Evolutionary conservation across 768 basidiomycete genomes (phyloP), one percentile per base, ranked within the genome.

Genomic region (Collybiopsis luxurians): DNA sequence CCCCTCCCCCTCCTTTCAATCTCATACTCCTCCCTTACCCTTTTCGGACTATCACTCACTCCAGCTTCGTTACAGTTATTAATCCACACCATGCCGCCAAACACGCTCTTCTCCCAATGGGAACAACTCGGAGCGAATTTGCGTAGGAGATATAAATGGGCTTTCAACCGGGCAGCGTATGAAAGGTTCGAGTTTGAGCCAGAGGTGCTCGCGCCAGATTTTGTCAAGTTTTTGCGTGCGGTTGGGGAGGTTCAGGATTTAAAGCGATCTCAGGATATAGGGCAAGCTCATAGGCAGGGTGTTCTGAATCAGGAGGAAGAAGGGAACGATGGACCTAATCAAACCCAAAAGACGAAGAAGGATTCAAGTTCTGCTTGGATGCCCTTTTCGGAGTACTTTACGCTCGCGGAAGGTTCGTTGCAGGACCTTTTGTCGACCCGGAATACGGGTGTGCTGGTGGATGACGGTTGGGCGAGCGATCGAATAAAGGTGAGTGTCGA

Each of bases 91-190:
- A 15, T 42, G 0, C 53, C 28, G 4, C 27, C 17, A 9, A 54
- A 42, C 12, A 23, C 39, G 10, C 39, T 54, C 11, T 54, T 54
- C n/a, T 19, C 15, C 7, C 53, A 54, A 34, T 54, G 53, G 53
- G 53, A 54, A 31, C 53, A 54, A 38, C 53, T 54, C 15, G 39
- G 53, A 26, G 24, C 53, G 6, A 54, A 54, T 13, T 10, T 54
- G 2, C 17, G 13, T 31, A 39, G 53, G 34, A 24, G 53, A 12
- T 54, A 54, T 19, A 54, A 54, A 54, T 54, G 53, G 53, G 40
- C 53, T 11, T 54, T 54, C 53, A 26, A 51, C 3, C 17, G 17
- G 17, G 5, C 42, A 7, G 28, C 39, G 1, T 42, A 54, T 31
- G 53, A 54, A 30, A 30, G 17, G 6, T 31, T 13, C 53, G 42